Percentiles rank a stretch among this genome's conserved stretches.
These are phyloP conservation scores for Fusarium humuli DNA, from an alignment of 2,329 filamentous ascomycete genomes.

Conservation along the genomic window DNA sequence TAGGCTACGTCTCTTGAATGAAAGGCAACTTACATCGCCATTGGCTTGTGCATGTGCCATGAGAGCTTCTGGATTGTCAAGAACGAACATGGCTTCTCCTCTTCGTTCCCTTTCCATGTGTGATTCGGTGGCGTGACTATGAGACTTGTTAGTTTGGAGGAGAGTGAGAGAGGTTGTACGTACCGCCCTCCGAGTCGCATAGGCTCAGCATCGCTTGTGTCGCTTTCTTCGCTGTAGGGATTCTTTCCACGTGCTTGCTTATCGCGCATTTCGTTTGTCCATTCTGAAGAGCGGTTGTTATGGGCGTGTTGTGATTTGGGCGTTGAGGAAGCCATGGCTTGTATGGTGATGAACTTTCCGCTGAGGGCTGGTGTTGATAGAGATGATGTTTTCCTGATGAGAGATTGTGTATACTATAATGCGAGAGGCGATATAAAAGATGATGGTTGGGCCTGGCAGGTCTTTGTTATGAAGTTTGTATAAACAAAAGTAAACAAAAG, in stretches of 20 bases:
- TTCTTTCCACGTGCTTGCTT: conserved; percentile 70
- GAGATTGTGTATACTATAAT: neutral
- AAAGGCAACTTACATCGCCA: conserved; percentile 60
- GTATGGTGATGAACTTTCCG: neutral
- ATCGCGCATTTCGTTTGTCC: conserved; percentile 66
- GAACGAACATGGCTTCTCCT: conserved; percentile 63
- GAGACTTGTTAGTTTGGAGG: neutral
- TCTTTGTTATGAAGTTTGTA: neutral
- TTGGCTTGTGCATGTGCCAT: conserved; percentile 69
- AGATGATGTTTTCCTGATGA: neutral
- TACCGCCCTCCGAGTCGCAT: conserved; percentile 32
- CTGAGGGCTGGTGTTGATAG: neutral
- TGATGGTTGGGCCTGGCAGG: neutral
- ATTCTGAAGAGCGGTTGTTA: conserved; percentile 44
- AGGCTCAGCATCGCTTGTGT: conserved; percentile 39
- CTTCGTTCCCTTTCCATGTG: conserved; percentile 58
- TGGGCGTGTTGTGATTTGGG: conserved; percentile 51
- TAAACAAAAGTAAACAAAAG: neutral
- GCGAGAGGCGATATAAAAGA: neutral
- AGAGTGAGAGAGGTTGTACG: neutral
- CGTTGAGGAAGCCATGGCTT: conserved; percentile 34
- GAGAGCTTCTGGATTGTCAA: conserved; percentile 68
- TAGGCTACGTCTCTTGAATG: neutral
- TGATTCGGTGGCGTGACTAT: conserved; percentile 50
- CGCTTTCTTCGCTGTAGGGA: conserved; percentile 55